phyloP scores from a whole-genome alignment of 768 basidiomycete genomes.

The Tulasnella sp. region DNA sequence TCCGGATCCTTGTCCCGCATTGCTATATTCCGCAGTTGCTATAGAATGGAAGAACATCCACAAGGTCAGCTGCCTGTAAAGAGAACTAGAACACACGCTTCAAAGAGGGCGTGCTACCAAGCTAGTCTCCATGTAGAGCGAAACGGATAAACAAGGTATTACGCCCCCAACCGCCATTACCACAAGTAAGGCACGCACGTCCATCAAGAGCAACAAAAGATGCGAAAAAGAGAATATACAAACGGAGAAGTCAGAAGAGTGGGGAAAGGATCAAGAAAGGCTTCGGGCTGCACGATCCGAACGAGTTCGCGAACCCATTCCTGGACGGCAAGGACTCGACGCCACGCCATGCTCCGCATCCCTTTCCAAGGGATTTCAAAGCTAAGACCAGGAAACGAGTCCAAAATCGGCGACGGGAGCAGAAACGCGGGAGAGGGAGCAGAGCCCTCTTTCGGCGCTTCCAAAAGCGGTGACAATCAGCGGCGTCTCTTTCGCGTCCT shows the following conservation, averaged over 20 bases:
- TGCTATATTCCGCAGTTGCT: conserved; percentile 73
- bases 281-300: background rate
- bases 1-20: conserved; percentile 47
- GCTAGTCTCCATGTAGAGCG: background rate
- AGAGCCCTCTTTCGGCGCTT: too few relatives aligned
- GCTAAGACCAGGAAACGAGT: background rate
- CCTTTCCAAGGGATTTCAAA: background rate
- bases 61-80: background rate
- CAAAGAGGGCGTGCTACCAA: too few relatives aligned
- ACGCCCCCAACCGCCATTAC: background rate
- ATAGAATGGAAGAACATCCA: background rate
- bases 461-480: background rate
- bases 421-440: background rate
- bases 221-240: background rate
- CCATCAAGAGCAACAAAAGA: background rate
- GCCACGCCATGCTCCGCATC: background rate
- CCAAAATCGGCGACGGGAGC: background rate
- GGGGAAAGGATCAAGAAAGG: background rate
- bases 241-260: background rate
- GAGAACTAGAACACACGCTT: too few relatives aligned
- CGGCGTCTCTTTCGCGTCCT: background rate
- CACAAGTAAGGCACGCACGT: background rate
- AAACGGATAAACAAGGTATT: background rate
- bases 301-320: background rate
- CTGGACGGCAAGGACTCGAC: background rate